Percentiles rank a stretch among this genome's conserved stretches.
Evolutionary conservation across 2,329 filamentous ascomycete genomes (phyloP).

Genomic region (Colletotrichum brevisporum): DNA sequence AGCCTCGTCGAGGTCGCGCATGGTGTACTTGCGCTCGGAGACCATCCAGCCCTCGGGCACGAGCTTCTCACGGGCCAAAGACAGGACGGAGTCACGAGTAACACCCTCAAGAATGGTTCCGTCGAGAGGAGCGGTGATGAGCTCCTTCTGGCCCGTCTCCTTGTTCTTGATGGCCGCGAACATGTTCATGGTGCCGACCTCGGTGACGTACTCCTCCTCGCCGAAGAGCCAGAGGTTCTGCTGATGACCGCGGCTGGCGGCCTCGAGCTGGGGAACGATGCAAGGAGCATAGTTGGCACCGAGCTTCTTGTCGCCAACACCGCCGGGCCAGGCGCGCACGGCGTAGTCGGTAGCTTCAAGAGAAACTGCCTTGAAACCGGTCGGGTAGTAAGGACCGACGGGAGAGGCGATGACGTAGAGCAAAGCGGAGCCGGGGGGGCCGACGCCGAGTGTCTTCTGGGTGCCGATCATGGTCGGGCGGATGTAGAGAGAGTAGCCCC

Average conservation of each 20-base stretch:
- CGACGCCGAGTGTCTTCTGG: slow-evolving; percentile 92
- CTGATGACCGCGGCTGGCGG: slow-evolving; percentile 92
- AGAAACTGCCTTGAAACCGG: slow-evolving; percentile 96
- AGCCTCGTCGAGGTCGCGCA: slow-evolving; percentile 87
- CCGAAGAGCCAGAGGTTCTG: slow-evolving; percentile 99
- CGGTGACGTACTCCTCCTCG: slow-evolving; percentile 94
- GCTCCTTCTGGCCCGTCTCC: slow-evolving; percentile 90
- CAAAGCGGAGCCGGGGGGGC: slow-evolving; percentile 90
- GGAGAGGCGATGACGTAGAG: slow-evolving; percentile 96
- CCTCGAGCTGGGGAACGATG: slow-evolving; percentile 95
- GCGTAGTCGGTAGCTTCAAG: slow-evolving; percentile 97
- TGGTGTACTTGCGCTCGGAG: slow-evolving; percentile 91
- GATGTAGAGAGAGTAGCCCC: slow-evolving; percentile 95
- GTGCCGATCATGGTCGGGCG: slow-evolving; percentile 98
- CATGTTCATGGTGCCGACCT: slow-evolving; percentile 99
- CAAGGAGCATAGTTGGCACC: slow-evolving; percentile 99
- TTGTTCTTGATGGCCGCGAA: slow-evolving; percentile 90
- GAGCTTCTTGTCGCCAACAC: slow-evolving; percentile 98
- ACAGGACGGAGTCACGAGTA: slow-evolving; percentile 91
- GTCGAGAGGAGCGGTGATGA: slow-evolving; percentile 95
- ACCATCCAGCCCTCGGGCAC: slow-evolving; percentile 90
- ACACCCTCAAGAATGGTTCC: slow-evolving; percentile 97
- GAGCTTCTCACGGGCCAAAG: slow-evolving; percentile 86
- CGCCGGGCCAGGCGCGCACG: slow-evolving; percentile 96
- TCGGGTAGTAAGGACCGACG: slow-evolving; percentile 97